These are phyloP conservation scores for Candida sanyaensis DNA, from an alignment of 1,139 yeast species.

Conservation along the genomic window DNA sequence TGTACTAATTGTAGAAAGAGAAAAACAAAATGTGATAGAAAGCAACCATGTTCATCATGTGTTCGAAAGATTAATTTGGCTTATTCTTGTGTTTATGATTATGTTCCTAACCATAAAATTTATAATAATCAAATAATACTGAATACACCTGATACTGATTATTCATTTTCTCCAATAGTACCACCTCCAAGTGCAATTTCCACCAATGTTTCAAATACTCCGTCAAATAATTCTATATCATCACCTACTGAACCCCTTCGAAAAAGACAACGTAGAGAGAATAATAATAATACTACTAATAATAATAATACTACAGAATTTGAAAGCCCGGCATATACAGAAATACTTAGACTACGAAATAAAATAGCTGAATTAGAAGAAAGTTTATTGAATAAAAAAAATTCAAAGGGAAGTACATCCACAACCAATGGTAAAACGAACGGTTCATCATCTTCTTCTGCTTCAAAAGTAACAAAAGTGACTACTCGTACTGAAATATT, in stretches of 20 bases:
- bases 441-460: no score
- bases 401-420: constrained; percentile 5
- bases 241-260: neutral
- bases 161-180: neutral
- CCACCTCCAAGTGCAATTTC: neutral
- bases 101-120: neutral
- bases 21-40: constrained; percentile 33
- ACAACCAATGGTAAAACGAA: neutral
- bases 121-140: neutral
- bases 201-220: neutral
- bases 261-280: neutral
- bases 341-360: constrained; percentile 5
- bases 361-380: constrained; percentile 6
- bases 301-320: neutral
- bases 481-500: constrained; percentile 20
- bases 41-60: constrained; percentile 30
- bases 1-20: constrained; percentile 30
- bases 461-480: constrained; percentile 19
- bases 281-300: no score
- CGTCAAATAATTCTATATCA: neutral
- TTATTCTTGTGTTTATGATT: constrained; percentile 24
- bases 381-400: neutral
- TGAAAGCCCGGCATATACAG: constrained; percentile 4
- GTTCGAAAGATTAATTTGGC: constrained; percentile 19
- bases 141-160: neutral